These are phyloP conservation scores for Naganishia onofrii DNA, from an alignment of 768 basidiomycete species.

Conservation along the genomic window DNA sequence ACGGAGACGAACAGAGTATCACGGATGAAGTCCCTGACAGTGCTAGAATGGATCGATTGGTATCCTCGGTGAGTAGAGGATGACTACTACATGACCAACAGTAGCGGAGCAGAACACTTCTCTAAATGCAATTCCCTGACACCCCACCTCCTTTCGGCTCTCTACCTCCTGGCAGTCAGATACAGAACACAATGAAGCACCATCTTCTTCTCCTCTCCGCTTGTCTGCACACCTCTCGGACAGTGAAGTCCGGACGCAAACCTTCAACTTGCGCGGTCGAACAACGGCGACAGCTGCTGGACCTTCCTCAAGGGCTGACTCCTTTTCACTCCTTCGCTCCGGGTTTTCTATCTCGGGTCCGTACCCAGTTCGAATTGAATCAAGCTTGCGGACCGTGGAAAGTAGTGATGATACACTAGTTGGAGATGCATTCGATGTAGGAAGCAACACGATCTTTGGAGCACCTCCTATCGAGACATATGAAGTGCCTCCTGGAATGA, in stretches of 20 bases:
- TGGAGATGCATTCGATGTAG: not conserved
- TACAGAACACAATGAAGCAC: not conserved
- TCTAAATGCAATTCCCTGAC: not conserved
- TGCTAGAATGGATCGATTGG: not conserved
- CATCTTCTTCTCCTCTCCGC: not conserved
- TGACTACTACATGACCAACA: not conserved
- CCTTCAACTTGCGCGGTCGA: constrained; percentile 15
- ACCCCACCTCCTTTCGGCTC: not conserved
- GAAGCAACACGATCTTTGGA: not conserved
- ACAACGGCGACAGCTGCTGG: not conserved
- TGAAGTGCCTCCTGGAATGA: not conserved
- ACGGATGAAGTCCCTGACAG: not conserved
- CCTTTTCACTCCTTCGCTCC: not conserved
- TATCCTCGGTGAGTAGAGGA: not conserved
- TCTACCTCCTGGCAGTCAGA: no score
- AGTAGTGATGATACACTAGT: not conserved
- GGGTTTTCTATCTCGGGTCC: not conserved
- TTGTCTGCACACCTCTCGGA: not conserved
- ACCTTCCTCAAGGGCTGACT: not conserved
- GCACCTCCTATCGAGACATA: no score
- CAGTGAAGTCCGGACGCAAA: not conserved
- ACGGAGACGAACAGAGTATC: not conserved
- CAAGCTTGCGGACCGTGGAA: not conserved
- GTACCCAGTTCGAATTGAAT: not conserved
- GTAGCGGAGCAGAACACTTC: not conserved